phyloP scores from a whole-genome alignment of 352 stramenopile genomes.

The Chloridella minuta region DNA sequence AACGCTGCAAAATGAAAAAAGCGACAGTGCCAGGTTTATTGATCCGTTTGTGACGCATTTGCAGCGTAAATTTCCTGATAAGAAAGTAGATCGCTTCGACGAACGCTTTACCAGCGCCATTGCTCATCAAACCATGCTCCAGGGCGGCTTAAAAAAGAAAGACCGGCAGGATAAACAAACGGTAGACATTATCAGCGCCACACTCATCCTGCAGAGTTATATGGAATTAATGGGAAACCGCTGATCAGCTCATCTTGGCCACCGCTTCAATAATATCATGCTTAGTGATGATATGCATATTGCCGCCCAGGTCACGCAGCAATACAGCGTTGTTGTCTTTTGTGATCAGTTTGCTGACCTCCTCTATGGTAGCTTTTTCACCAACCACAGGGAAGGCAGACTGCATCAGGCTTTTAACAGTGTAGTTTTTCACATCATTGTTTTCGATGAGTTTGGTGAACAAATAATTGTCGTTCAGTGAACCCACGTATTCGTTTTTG shows the following conservation, averaged over 20 bases:
- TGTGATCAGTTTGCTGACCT: neutral
- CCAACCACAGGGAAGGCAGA: neutral
- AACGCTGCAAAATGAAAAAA: too few relatives aligned
- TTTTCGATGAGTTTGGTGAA: neutral
- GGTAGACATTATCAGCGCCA: too few relatives aligned
- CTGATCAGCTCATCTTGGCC: neutral
- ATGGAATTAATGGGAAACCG: too few relatives aligned
- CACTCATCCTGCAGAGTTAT: too few relatives aligned
- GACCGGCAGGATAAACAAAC: too few relatives aligned
- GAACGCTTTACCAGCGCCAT: too few relatives aligned
- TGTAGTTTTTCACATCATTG: neutral
- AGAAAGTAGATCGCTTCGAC: too few relatives aligned
- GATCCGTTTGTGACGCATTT: too few relatives aligned
- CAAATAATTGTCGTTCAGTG: neutral
- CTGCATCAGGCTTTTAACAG: neutral
- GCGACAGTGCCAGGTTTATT: too few relatives aligned
- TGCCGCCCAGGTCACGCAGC: neutral
- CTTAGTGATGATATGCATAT: slow-evolving; percentile 1
- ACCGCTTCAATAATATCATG: neutral
- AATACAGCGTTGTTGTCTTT: neutral
- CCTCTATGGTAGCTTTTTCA: neutral
- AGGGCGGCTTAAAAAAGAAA: too few relatives aligned
- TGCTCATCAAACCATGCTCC: too few relatives aligned
- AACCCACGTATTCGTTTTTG: neutral
- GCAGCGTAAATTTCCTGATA: too few relatives aligned